Evolutionary conservation across 805 yeast genomes (phyloP), one percentile per base, ranked within the genome.

Genomic region (Metschnikowia kunwiensis): DNA sequence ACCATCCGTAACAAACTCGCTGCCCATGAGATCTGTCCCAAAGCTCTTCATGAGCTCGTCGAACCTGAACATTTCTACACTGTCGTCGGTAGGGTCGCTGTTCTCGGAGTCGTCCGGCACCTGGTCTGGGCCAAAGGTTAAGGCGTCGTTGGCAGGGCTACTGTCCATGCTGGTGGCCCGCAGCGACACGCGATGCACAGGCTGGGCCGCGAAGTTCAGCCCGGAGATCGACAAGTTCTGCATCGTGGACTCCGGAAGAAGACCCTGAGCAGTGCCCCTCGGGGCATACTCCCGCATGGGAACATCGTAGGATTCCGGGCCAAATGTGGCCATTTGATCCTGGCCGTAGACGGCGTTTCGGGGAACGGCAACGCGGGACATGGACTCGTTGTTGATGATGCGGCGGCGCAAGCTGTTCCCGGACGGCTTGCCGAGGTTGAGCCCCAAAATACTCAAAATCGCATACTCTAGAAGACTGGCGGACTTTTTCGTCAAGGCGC

Each of bases 1-100:
- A 1, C 87, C 91, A 60, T 84, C 93, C 3, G 86, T 86, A n/a
- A 82, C 84, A 56, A 80, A 82, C 40, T 81, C 87, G 38, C 57
- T 48, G 43, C 52, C 52, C 58, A 60, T 36, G 22, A 54, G 28
- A 13, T 57, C 54, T 27, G 52, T 56, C 37, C 54, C 50, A 15
- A 62, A 41, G 42, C 58, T 56, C 24, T 58, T 59, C 23, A 38
- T 19, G 16, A 38, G 37, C 15, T 37, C 32, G 15, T 38, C 34
- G 21, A 34, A 31, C 32, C 19, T 31, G 23, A 37, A 32, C 7
- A 14, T 17, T 5, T 37, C 40, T 1, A 29, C 30, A 9, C 3
- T 17, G n/a, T 32, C 36, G 2, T 27, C 36, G 12, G 18, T 13
- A 6, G 11, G 15, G 2, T 11, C 28, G 10, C 10, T 11, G 8